Conservation (phyloP, 2,329 filamentous ascomycete species). For the Chaetomium sp. region DNA sequence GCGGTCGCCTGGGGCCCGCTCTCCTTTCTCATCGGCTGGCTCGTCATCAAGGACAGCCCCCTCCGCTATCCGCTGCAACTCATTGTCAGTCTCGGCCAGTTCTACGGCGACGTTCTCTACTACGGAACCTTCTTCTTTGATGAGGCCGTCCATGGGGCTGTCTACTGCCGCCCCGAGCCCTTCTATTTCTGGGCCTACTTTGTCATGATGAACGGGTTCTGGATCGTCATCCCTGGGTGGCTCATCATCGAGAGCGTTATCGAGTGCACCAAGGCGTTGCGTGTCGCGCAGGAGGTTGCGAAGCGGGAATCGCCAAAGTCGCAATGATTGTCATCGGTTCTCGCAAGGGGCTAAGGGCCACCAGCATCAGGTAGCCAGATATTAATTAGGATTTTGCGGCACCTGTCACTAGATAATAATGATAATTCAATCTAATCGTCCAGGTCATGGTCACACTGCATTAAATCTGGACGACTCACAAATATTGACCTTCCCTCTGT, state of each 20-base stretch:
- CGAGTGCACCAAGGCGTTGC: slow-evolving; percentile 1
- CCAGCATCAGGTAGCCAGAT: background rate
- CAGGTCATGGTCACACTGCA: background rate
- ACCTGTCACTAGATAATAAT: background rate
- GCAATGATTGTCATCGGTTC: background rate
- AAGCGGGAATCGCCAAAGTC: background rate
- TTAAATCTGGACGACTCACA: background rate
- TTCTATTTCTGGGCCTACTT: slow-evolving; percentile 59
- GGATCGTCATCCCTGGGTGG: slow-evolving; percentile 53
- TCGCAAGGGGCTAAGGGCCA: background rate
- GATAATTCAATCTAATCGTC: background rate
- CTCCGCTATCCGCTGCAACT: slow-evolving; percentile 21
- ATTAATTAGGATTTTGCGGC: background rate
- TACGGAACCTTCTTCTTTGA: slow-evolving; percentile 52
- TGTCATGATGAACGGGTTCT: slow-evolving; percentile 54
- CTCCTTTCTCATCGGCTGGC: slow-evolving; percentile 15
- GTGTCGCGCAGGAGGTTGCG: background rate
- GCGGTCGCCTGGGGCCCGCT: slow-evolving; percentile 21
- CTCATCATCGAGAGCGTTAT: background rate
- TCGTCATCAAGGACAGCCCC: slow-evolving; percentile 9
- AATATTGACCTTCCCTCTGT: no score
- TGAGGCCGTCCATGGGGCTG: slow-evolving; percentile 41
- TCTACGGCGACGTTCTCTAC: slow-evolving; percentile 52
- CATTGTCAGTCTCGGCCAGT: slow-evolving; percentile 16
- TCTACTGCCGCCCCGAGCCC: slow-evolving; percentile 54